Evolutionary conservation across 108 stramenopile species (phyloP).

Genomic region (Fistulifera pelliculosa): DNA sequence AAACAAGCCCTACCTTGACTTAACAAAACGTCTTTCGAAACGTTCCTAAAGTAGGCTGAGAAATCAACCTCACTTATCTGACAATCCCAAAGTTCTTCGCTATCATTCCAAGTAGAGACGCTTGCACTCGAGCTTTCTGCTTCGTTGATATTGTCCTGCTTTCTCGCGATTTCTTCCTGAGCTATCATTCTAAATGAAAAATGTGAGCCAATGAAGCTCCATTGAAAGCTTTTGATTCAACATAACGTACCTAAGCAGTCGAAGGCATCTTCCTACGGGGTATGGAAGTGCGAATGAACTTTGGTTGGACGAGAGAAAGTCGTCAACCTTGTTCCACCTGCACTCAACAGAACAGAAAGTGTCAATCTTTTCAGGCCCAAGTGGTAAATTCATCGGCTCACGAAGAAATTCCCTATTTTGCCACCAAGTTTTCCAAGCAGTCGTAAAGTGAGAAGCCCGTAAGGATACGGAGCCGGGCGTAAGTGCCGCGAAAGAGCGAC

Average conservation of each 20-base stretch:
- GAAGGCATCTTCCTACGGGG: no score
- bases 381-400: conserved; percentile 33
- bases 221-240: conserved; percentile 12
- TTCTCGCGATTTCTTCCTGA: conserved; percentile 3
- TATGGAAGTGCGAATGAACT: no score
- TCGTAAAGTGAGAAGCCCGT: conserved; percentile 46
- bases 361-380: conserved; percentile 4
- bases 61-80: conserved; percentile 29
- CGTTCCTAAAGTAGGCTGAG: conserved; percentile 28
- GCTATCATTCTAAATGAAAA: neutral
- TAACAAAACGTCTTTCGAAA: conserved; percentile 29
- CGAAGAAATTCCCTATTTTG: conserved; percentile 82
- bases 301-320: no score
- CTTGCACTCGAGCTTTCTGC: no score
- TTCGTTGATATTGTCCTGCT: neutral
- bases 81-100: conserved; percentile 3
- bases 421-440: conserved; percentile 86
- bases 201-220: conserved; percentile 18
- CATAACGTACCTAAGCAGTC: neutral
- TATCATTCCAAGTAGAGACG: conserved; percentile 4
- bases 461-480: conserved; percentile 88
- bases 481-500: conserved; percentile 76
- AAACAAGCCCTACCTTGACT: conserved; percentile 52
- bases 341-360: neutral
- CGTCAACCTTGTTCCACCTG: no score